Conservation (phyloP, 2,329 filamentous ascomycete species). For the Lachnellula subtilissima region DNA sequence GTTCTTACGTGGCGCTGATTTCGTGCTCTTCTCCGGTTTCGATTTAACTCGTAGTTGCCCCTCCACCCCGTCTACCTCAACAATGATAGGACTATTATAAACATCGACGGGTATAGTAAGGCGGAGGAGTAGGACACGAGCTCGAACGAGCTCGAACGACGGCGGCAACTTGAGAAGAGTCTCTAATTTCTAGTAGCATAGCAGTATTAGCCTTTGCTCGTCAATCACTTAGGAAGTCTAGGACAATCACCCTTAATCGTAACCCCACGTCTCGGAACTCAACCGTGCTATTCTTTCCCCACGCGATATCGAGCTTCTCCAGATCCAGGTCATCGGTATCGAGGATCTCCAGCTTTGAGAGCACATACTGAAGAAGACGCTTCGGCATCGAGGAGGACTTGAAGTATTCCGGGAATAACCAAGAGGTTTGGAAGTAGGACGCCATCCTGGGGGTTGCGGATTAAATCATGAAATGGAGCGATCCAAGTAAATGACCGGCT, state of each 20-base stretch:
- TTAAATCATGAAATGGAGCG: background rate
- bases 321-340: slow-evolving; percentile 83
- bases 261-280: slow-evolving; percentile 85
- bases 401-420: slow-evolving; percentile 23
- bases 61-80: slow-evolving; percentile 78
- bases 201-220: slow-evolving; percentile 16
- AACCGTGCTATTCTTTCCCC: slow-evolving; percentile 76
- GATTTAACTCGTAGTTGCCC: slow-evolving; percentile 55
- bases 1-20: slow-evolving; percentile 33
- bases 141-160: slow-evolving; percentile 65
- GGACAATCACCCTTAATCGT: slow-evolving; percentile 61
- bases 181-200: slow-evolving; percentile 65
- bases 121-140: slow-evolving; percentile 70
- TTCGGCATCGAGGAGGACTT: slow-evolving; percentile 69
- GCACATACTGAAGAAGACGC: slow-evolving; percentile 78
- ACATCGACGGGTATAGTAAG: slow-evolving; percentile 85
- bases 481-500: background rate
- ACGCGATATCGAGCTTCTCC: slow-evolving; percentile 77
- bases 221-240: background rate
- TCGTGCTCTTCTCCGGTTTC: slow-evolving; percentile 19
- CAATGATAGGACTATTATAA: slow-evolving; percentile 74
- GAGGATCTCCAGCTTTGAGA: slow-evolving; percentile 78
- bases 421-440: slow-evolving; percentile 25
- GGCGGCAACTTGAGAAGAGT: slow-evolving; percentile 69
- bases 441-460: slow-evolving; percentile 24